Percentiles rank a stretch among this genome's conserved stretches.
These are phyloP conservation scores for Mycena rosella DNA, from an alignment of 768 basidiomycete species.

Conservation along the genomic window DNA sequence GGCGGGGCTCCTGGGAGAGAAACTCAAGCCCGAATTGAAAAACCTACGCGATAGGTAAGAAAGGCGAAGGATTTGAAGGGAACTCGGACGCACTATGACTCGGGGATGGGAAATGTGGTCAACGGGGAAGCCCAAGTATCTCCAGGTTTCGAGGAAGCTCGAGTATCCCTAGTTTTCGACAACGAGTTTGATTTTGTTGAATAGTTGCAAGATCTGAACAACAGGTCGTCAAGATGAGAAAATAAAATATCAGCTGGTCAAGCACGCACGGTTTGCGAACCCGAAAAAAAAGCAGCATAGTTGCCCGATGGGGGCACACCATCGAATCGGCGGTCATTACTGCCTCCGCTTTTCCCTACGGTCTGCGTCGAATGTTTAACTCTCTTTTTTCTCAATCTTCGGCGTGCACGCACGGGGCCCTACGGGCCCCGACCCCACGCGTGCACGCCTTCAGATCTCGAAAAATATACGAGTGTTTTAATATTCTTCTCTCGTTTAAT, in stretches of 20 bases:
- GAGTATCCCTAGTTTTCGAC: no score
- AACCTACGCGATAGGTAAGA: background rate
- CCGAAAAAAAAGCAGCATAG: no score
- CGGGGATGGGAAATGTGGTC: background rate
- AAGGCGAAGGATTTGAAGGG: background rate
- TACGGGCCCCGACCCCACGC: no score
- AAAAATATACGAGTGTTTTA: no score
- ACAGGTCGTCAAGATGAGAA: background rate
- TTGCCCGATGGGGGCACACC: background rate
- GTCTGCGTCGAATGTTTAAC: no score
- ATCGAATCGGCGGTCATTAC: background rate
- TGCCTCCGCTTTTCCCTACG: no score
- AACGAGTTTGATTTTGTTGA: background rate
- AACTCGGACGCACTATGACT: background rate
- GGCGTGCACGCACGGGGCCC: no score
- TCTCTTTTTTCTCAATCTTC: no score
- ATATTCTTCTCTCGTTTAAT: no score
- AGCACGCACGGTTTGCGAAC: background rate
- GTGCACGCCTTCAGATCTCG: no score
- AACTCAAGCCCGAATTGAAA: slow-evolving; percentile 1
- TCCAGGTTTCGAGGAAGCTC: background rate
- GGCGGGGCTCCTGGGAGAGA: background rate
- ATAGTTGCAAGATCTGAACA: background rate
- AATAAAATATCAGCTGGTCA: background rate
- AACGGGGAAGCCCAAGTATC: background rate